Evolutionary conservation across 2,329 filamentous ascomycete genomes (phyloP).

Genomic region (Rutstroemia sp.): DNA sequence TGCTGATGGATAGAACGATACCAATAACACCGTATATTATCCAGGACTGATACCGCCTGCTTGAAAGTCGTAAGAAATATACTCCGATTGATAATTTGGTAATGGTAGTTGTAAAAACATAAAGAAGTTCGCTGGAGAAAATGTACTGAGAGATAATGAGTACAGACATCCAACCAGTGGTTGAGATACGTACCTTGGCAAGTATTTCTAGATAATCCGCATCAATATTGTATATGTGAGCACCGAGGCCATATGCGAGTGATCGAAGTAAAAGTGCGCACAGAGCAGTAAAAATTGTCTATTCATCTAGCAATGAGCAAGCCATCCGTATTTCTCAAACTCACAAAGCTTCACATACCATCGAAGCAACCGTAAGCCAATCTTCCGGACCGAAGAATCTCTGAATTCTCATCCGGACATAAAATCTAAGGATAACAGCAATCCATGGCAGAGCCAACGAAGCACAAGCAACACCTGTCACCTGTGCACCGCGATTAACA

Average conservation of each 20-base stretch:
- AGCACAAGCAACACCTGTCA: slow-evolving; percentile 27
- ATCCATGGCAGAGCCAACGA: slow-evolving; percentile 33
- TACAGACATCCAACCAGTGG: neutral
- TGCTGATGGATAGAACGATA: slow-evolving; percentile 20
- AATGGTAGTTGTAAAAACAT: slow-evolving; percentile 24
- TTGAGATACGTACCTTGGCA: slow-evolving; percentile 18
- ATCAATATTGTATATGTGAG: slow-evolving; percentile 24
- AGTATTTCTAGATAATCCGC: slow-evolving; percentile 13
- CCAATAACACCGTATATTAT: slow-evolving; percentile 20
- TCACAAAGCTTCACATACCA: slow-evolving; percentile 14
- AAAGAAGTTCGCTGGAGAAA: slow-evolving; percentile 27
- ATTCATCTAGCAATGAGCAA: neutral
- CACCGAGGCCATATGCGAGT: slow-evolving; percentile 23
- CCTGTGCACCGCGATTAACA: slow-evolving; percentile 20
- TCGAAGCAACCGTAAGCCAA: slow-evolving; percentile 25
- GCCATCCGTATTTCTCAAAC: neutral
- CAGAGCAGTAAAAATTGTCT: slow-evolving; percentile 24
- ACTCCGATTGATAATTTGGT: slow-evolving; percentile 25
- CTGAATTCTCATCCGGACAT: slow-evolving; percentile 24
- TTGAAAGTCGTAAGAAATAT: slow-evolving; percentile 26
- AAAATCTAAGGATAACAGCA: slow-evolving; percentile 23
- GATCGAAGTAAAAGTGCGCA: slow-evolving; percentile 20
- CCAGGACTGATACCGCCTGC: slow-evolving; percentile 20
- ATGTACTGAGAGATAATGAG: slow-evolving; percentile 11
- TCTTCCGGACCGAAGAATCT: slow-evolving; percentile 28